Conservation (phyloP, 768 basidiomycete genomes). For the Coprinopsis strossmayeri region DNA sequence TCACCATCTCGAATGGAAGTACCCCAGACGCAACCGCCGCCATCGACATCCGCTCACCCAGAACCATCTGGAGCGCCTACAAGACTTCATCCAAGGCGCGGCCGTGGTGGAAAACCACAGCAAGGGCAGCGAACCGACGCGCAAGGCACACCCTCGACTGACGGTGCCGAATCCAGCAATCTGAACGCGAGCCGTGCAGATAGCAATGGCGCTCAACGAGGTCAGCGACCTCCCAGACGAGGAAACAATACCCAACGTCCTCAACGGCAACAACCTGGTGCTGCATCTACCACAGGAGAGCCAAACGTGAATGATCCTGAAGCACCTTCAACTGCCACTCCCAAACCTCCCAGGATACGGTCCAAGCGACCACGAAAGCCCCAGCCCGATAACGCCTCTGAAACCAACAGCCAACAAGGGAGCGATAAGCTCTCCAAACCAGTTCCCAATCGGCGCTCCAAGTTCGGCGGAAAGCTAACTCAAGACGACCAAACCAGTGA, state of each 20-base stretch:
- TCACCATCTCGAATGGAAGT: too few relatives aligned
- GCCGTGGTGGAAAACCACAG: background rate
- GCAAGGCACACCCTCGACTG: background rate
- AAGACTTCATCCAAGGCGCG: background rate
- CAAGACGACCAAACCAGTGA: background rate
- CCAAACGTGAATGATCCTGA: background rate
- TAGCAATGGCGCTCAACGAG: background rate
- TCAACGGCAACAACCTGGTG: background rate
- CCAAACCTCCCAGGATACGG: background rate
- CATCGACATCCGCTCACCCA: too few relatives aligned
- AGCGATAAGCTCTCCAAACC: background rate
- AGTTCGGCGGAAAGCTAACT: conserved; percentile 21
- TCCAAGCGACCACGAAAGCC: background rate
- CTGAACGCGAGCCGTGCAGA: background rate
- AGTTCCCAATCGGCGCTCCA: conserved; percentile 13
- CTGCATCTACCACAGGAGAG: background rate
- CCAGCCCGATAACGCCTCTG: background rate
- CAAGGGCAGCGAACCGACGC: too few relatives aligned
- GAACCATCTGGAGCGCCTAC: background rate
- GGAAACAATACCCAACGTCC: background rate
- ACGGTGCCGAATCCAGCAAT: background rate
- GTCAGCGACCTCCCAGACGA: background rate
- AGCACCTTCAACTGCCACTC: background rate
- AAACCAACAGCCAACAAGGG: background rate
- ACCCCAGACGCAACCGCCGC: too few relatives aligned